These are phyloP conservation scores for Gossypium lobatum DNA, from an alignment of 441 rosid species.

Conservation along the genomic window DNA sequence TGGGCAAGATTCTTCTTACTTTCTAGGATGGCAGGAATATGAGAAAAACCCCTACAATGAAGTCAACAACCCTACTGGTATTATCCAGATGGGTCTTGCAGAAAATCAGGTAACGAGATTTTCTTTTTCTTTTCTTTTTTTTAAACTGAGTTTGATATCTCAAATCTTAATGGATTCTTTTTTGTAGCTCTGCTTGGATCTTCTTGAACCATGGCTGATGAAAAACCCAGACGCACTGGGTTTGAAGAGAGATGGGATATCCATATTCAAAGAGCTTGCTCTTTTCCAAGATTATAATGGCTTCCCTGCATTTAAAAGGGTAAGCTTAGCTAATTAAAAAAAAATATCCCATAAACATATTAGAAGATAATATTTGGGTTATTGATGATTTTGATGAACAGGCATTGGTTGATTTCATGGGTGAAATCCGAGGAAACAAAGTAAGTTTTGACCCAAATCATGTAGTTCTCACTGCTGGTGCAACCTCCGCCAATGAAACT, in stretches of 20 bases:
- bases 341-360: no score
- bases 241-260: conserved; percentile 60
- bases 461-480: conserved; percentile 85
- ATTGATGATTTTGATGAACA: conserved; percentile 17
- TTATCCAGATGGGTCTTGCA: conserved; percentile 97
- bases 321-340: conserved; percentile 13
- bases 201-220: conserved; percentile 74
- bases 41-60: conserved; percentile 82
- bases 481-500: conserved; percentile 90
- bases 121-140: no score
- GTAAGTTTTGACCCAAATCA: conserved; percentile 65
- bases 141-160: not conserved
- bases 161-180: not conserved
- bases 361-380: not conserved
- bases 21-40: conserved; percentile 87
- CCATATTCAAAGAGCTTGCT: conserved; percentile 83
- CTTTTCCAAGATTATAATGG: conserved; percentile 97
- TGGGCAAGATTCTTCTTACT: conserved; percentile 92
- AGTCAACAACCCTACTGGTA: conserved; percentile 60
- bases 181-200: conserved; percentile 56
- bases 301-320: conserved; percentile 72
- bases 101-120: conserved; percentile 61
- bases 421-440: conserved; percentile 76
- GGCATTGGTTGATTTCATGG: conserved; percentile 86
- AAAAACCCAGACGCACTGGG: conserved; percentile 64